phyloP scores from a whole-genome alignment of 2,329 filamentous ascomycete species.

The Lanzia echinophila region DNA sequence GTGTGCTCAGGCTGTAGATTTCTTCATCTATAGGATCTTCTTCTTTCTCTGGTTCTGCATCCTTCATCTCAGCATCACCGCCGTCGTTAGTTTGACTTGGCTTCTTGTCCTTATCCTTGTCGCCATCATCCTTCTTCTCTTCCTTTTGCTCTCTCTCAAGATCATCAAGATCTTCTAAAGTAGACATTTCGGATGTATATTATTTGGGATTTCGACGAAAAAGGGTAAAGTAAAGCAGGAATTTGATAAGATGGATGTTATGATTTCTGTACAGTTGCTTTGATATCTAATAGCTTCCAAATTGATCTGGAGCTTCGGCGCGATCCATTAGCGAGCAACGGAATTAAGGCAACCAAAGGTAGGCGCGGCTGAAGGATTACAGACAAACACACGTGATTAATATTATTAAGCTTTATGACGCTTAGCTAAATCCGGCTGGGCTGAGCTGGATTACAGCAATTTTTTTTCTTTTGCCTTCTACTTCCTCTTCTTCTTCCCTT shows the following conservation, averaged over 20 bases:
- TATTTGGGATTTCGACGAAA: not conserved
- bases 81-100: slow-evolving; percentile 39
- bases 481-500: slow-evolving; percentile 17
- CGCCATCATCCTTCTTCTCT: slow-evolving; percentile 50
- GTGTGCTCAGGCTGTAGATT: slow-evolving; percentile 85
- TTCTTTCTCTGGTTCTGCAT: slow-evolving; percentile 65
- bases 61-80: slow-evolving; percentile 89
- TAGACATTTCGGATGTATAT: slow-evolving; percentile 52
- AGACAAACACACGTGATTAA: not conserved
- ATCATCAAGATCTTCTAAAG: slow-evolving; percentile 70
- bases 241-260: slow-evolving; percentile 2
- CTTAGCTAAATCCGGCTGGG: too few species aligned
- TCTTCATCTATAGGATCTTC: slow-evolving; percentile 87
- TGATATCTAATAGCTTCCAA: slow-evolving; percentile 18
- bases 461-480: not conserved
- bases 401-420: not conserved
- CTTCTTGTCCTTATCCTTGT: slow-evolving; percentile 51
- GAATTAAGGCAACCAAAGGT: slow-evolving; percentile 10
- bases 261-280: slow-evolving; percentile 10
- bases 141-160: slow-evolving; percentile 65
- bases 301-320: slow-evolving; percentile 17
- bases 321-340: slow-evolving; percentile 11
- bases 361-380: slow-evolving; percentile 10
- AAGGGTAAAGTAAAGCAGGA: not conserved
- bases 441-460: not conserved